Evolutionary conservation across 208 protist species (phyloP).

Genomic region (Leishmania gerbilli): DNA sequence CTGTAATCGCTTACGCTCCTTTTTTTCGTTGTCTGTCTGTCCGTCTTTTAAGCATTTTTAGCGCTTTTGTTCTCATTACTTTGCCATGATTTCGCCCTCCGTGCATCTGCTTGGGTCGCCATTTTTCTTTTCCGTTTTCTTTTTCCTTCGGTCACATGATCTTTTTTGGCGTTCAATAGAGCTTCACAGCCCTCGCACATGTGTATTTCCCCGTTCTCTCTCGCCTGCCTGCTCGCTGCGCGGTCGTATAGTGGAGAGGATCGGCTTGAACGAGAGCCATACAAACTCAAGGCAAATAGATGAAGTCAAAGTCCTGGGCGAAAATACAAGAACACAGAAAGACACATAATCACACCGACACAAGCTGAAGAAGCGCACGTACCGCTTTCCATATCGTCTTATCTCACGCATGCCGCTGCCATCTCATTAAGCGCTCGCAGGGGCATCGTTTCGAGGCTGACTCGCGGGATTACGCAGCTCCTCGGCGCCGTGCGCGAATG

Average conservation of each 20-base stretch:
- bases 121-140: not conserved
- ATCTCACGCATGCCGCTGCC: slow-evolving; percentile 1
- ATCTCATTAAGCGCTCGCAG: slow-evolving; percentile 4
- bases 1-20: not conserved
- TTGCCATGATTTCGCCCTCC: not conserved
- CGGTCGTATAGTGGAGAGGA: not conserved
- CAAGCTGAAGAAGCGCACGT: slow-evolving; percentile 8
- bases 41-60: not conserved
- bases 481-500: slow-evolving; percentile 79
- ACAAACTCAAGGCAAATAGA: not conserved
- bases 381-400: slow-evolving; percentile 10
- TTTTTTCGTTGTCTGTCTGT: not conserved
- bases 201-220: slow-evolving; percentile 3
- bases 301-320: not conserved
- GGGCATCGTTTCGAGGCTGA: slow-evolving; percentile 24
- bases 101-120: not conserved
- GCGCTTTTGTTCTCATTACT: not conserved
- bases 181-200: not conserved
- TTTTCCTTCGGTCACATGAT: not conserved
- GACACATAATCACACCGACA: not conserved
- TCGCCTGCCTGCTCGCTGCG: not conserved
- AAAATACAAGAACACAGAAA: not conserved
- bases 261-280: not conserved
- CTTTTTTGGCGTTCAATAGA: not conserved
- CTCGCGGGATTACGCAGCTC: slow-evolving; percentile 46